A percentile compares a stretch with the other conserved stretches of the same genome.
Conservation (phyloP, 768 basidiomycete species). For the Mycena polygramma region DNA sequence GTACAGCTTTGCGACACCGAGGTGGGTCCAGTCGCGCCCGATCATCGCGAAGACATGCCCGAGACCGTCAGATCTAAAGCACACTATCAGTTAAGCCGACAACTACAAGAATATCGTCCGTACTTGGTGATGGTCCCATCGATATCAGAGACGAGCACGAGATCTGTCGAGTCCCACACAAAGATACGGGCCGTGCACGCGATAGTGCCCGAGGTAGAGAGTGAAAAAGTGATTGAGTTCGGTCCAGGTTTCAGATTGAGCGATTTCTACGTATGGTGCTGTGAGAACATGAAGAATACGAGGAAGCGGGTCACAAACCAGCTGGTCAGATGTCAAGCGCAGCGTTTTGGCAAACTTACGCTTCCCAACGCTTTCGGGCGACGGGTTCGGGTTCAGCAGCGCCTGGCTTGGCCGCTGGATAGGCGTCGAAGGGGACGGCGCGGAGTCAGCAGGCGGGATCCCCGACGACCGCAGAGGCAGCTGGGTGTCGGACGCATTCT, state of each 20-base stretch:
- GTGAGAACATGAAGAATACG: not conserved
- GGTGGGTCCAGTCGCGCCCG: constrained; percentile 98
- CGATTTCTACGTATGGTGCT: constrained; percentile 69
- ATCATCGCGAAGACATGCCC: constrained; percentile 98
- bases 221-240: constrained; percentile 94
- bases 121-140: constrained; percentile 99
- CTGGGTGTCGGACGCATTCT: not conserved
- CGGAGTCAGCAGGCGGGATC: constrained; percentile 45
- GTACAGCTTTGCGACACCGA: constrained; percentile 97
- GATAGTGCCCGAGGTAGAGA: constrained; percentile 83
- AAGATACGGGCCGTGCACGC: constrained; percentile 95
- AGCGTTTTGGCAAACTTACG: constrained; percentile 91
- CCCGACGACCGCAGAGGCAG: constrained; percentile 6
- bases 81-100: not conserved
- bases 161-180: constrained; percentile 93
- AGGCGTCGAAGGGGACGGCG: constrained; percentile 64
- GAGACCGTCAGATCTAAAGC: constrained; percentile 87
- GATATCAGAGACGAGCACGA: constrained; percentile 95
- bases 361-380: constrained; percentile 36
- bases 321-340: constrained; percentile 92
- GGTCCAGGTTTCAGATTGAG: constrained; percentile 88
- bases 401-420: constrained; percentile 46
- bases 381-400: constrained; percentile 28
- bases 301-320: constrained; percentile 63
- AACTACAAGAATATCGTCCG: constrained; percentile 35